phyloP scores from a whole-genome alignment of 2,329 filamentous ascomycete genomes.

The Calonectria hawksworthii region DNA sequence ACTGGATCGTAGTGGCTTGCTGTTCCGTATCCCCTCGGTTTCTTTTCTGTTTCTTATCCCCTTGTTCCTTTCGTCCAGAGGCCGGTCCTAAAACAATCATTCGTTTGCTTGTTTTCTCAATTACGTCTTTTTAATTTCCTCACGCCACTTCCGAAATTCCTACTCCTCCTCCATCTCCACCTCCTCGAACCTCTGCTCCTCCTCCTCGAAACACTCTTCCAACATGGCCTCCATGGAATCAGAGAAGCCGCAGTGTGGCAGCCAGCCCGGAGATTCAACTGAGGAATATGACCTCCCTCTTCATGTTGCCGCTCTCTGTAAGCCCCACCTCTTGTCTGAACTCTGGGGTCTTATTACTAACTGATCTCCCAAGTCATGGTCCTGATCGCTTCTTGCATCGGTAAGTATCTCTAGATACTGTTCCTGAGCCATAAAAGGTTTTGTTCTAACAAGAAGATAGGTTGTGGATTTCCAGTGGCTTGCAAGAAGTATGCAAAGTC shows the following conservation, averaged over 20 bases:
- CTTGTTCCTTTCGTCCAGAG: neutral
- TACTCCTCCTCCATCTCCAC: neutral
- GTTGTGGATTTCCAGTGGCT: conserved; percentile 66
- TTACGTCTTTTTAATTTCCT: neutral
- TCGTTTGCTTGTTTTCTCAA: neutral
- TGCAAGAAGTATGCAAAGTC: conserved; percentile 70
- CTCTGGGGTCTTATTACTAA: neutral
- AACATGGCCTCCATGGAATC: conserved; percentile 6
- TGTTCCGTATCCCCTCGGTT: neutral
- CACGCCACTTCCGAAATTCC: neutral
- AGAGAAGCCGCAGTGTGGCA: conserved; percentile 48
- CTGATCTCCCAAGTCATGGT: conserved; percentile 42
- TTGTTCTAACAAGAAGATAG: conserved; percentile 36
- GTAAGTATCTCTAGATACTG: conserved; percentile 10
- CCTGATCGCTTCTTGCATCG: conserved; percentile 43
- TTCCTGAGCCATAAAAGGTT: neutral
- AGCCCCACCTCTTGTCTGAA: conserved; percentile 3
- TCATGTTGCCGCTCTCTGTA: conserved; percentile 50
- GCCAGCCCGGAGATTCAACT: neutral
- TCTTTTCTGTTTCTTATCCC: neutral
- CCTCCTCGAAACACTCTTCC: neutral
- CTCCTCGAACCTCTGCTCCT: too few species aligned
- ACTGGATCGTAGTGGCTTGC: conserved; percentile 19
- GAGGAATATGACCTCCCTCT: conserved; percentile 45
- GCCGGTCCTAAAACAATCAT: neutral